These are phyloP conservation scores for Candida adriatica DNA, from an alignment of 805 yeast species.

Conservation along the genomic window DNA sequence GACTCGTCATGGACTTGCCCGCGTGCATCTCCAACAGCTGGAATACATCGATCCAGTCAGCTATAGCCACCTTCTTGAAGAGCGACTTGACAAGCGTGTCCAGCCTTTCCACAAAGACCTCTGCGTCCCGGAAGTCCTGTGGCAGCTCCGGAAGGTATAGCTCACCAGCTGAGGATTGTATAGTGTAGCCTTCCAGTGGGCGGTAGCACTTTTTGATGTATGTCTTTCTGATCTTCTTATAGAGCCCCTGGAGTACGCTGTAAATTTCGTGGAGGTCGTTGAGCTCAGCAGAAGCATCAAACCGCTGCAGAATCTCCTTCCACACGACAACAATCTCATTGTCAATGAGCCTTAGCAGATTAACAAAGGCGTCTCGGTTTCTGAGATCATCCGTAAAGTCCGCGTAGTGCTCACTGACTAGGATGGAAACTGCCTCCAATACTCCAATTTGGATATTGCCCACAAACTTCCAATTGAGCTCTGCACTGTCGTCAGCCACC, in stretches of 20 bases:
- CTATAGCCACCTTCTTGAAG: conserved; percentile 48
- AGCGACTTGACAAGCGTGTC: conserved; percentile 56
- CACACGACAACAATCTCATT: conserved; percentile 51
- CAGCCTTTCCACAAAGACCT: conserved; percentile 53
- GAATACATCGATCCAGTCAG: conserved; percentile 75
- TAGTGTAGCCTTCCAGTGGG: conserved; percentile 32
- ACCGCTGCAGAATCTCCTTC: conserved; percentile 30
- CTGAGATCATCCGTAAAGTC: conserved; percentile 67
- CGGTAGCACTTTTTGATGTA: conserved; percentile 67
- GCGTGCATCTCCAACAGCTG: conserved; percentile 69
- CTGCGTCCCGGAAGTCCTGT: conserved; percentile 42
- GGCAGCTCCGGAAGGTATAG: conserved; percentile 15
- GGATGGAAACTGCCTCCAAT: conserved; percentile 63
- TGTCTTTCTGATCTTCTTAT: conserved; percentile 58
- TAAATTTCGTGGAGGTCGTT: conserved; percentile 25
- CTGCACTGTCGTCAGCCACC: conserved; percentile 31
- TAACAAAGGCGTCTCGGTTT: conserved; percentile 54
- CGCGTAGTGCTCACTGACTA: conserved; percentile 65
- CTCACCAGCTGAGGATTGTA: conserved; percentile 3
- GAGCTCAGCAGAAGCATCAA: conserved; percentile 15
- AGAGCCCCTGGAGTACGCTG: conserved; percentile 33
- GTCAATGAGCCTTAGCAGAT: conserved; percentile 60
- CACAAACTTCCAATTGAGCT: conserved; percentile 58
- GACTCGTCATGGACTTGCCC: conserved; percentile 45
- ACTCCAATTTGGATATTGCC: conserved; percentile 79